Evolutionary conservation across 2,329 filamentous ascomycete species (phyloP), one percentile per base, ranked within the genome.

Genomic region (Gaeumannomyces sp.): DNA sequence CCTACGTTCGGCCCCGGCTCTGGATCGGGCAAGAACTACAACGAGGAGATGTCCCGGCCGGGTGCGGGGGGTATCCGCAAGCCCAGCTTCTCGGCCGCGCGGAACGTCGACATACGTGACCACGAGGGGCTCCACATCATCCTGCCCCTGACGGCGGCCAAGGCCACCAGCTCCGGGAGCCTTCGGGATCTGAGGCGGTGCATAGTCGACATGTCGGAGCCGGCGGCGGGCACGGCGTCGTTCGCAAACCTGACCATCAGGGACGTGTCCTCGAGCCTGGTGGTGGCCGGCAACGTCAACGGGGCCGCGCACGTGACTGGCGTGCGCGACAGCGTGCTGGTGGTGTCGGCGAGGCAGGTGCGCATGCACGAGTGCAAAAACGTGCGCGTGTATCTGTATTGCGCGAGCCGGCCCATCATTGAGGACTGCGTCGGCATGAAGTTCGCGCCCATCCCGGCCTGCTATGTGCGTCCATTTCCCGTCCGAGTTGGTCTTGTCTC

Each of bases 341-440:
- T 97, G 0, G 87, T 97, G 3, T 83, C 86, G 8, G 90, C 91
- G 63, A 84, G 90, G n/a, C 95, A 99, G 76, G 92, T 97, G 71
- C 86, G 95, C 28, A 94, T 99, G 80, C 95, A 99, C 74, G 90
- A 94, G 69, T 96, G 92, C 72, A 81, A 79, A 59, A 85, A 93
- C 67, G 90, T 96, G 50, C 87, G 92, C 69, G 83, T 99, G 14
- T 98, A 98, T 74, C 80, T 99, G 66, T 85, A 89, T 69, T 93
- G 91, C 73, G 81, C 82, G 1, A 95, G 91, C 71, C 87, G 93
- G 67, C 95, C 95, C 0, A 97, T 99, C 70, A 96, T 99, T 68
- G 95, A 99, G 76, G 89, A 95, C 69, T 98, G 94, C 74, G 83
- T 78, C 29, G 83, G 81, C 19, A 85, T 99, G 73, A 83, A 89